Conservation (phyloP, 2,329 filamentous ascomycete species). For the Whalleya microplaca region DNA sequence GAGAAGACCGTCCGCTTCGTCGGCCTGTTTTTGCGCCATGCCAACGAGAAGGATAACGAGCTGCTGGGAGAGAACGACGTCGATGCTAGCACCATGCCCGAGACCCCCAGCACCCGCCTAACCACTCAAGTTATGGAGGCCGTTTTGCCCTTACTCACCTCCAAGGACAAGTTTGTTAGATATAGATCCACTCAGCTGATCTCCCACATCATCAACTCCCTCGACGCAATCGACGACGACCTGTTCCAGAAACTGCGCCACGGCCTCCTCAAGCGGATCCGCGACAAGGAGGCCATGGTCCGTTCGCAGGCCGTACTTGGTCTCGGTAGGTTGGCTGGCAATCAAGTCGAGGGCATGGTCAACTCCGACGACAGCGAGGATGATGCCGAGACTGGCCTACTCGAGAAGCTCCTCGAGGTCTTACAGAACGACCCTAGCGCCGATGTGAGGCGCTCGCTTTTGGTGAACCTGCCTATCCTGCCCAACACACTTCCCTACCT, state of each 20-base stretch:
- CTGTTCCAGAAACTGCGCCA: constrained; percentile 82
- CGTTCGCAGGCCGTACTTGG: constrained; percentile 90
- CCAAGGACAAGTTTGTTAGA: constrained; percentile 91
- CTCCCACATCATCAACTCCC: constrained; percentile 87
- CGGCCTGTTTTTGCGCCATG: constrained; percentile 80
- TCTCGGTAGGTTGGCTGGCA: constrained; percentile 81
- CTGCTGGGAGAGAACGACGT: constrained; percentile 67
- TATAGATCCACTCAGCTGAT: constrained; percentile 90
- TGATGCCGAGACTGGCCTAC: constrained; percentile 68
- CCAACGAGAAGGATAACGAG: constrained; percentile 72
- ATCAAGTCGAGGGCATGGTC: constrained; percentile 71
- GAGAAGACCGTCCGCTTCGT: constrained; percentile 86
- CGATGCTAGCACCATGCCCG: constrained; percentile 71
- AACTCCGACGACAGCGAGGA: constrained; percentile 74
- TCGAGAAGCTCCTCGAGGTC: constrained; percentile 84
- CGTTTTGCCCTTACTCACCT: constrained; percentile 74
- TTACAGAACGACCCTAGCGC: constrained; percentile 93
- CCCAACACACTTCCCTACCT: constrained; percentile 83
- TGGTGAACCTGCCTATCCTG: constrained; percentile 88
- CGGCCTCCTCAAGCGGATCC: constrained; percentile 80
- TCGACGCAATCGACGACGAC: constrained; percentile 91
- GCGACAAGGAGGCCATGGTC: constrained; percentile 93
- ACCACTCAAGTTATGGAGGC: constrained; percentile 74
- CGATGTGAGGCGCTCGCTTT: constrained; percentile 84
- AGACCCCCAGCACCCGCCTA: constrained; percentile 83